Base-by-base conservation (phyloP, 1,284 basidiomycete genomes). In the Ceratobasidium sp. region DNA sequence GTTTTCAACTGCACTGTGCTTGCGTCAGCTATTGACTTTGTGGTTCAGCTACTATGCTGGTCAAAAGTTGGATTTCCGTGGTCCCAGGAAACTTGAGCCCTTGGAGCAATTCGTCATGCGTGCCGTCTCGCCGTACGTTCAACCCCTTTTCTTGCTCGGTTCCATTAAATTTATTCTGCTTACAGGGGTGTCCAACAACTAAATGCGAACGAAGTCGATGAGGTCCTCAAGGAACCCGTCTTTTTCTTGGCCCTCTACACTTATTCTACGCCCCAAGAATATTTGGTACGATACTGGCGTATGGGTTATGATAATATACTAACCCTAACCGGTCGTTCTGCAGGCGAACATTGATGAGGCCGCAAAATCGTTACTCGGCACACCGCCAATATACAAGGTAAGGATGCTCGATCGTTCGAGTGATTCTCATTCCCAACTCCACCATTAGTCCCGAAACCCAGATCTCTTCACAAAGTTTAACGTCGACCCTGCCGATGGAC, bases 191-290 rank as follows among this genome's bases (percentile, higher is more conserved):
- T 92, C 7, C 82, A 86, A 39, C 76, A 80, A 6, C 82, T 88
- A 16, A 84, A 85, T n/a, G 87, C 61, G 76, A 78, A 79, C 14
- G 82, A 84, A 43, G 82, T 95, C 11, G 84, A 87, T 1, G 78
- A 80, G 0, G 83, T 86, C 8, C 83, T 91, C 1, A 84, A 87
- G 22, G 85, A 92, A 46, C 82, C 88, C 0, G 91, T 92, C 16
- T 81, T 94, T 46, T 95, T 94, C 81, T 84, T 96, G 1, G 87
- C 94, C 37, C 82, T 96, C 7, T 88, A 93, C 78, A 84, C 88
- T 11, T 81, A 80, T 37, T 79, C 81, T 37, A 81, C 84, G 0
- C 77, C 80, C 0, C 74, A 79, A 0, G 78, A 79, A 22, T 83
- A 85, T 64, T 39, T 82, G 63, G 83, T 84, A 61, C 63, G 83